These are phyloP conservation scores for Aspergillus ostianus DNA, from an alignment of 495 filamentous ascomycete species.

Conservation along the genomic window DNA sequence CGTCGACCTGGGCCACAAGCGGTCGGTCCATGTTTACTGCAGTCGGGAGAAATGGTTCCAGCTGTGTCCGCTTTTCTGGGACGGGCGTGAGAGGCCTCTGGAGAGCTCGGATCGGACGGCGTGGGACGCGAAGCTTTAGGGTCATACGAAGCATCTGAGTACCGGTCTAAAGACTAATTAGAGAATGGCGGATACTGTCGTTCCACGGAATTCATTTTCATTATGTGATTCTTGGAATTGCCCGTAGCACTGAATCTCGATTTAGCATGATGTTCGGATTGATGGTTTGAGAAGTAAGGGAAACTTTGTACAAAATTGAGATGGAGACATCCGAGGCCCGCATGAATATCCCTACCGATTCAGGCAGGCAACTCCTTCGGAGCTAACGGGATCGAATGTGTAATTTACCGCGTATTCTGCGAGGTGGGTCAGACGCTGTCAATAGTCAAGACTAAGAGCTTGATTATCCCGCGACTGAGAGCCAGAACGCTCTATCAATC, in stretches of 20 bases:
- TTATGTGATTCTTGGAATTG: neutral
- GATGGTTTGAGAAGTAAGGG: no score
- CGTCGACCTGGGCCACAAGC: conserved; percentile 64
- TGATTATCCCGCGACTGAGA: neutral
- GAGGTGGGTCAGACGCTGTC: neutral
- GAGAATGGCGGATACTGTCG: neutral
- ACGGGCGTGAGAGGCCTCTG: conserved; percentile 41
- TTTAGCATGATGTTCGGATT: no score
- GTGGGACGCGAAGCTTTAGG: conserved; percentile 48
- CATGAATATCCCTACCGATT: neutral
- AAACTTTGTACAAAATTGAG: no score
- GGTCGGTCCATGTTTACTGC: conserved; percentile 58
- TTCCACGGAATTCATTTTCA: neutral
- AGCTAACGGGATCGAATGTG: neutral
- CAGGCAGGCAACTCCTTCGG: neutral
- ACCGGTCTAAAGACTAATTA: neutral
- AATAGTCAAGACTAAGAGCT: neutral
- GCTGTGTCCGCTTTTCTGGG: conserved; percentile 57
- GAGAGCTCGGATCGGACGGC: conserved; percentile 48
- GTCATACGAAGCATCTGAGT: neutral
- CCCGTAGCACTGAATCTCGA: neutral
- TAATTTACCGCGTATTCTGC: neutral
- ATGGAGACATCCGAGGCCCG: neutral
- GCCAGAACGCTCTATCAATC: conserved; percentile 9
- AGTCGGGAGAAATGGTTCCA: conserved; percentile 68